Evolutionary conservation across 345 rosid genomes (phyloP), one percentile per base, ranked within the genome.

Genomic region (Gossypium rotundifolium): DNA sequence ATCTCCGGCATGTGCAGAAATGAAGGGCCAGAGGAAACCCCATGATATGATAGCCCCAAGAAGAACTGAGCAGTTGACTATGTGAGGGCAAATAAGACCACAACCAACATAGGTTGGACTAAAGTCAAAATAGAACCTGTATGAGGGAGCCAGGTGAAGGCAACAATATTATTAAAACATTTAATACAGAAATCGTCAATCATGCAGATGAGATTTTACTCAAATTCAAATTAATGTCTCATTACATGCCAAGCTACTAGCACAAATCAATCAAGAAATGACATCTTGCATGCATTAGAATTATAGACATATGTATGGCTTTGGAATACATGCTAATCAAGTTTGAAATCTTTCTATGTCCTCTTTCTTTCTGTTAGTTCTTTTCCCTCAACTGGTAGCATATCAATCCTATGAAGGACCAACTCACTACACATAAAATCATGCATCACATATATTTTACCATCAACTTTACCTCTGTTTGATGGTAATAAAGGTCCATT

Each of bases 61-160:
- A 84, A 93, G 91, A 82, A 87, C 91, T 4, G 98, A 93, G 85
- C 88, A 86, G 82, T 91, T 93, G 68, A 93, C 98, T 70, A 91
- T 86, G 84, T 91, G 98, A 61, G 98, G 96, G 77, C 98, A 93
- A 76, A 93, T 91, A 76, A 93, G 94, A 66, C 98, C 98, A 68
- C 97, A 94, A 82, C 98, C 98, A 84, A 94, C 88, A 85, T 87
- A 91, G 69, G 97, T 94, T 72, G 98, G 96, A 84, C 92, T 89
- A 76, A 94, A 94, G 86, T 91, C 94, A 67, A 91, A 94, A 84
- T 89, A 94, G 77, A 94, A 94, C 84, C 98, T 94, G 90, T 51
- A 77, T 11, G 51, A 29, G 46, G 75, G 38, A 84, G 48, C 40
- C 60, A 40, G 22, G 40, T 65, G 20, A 63, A 58, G 68, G 25